These are phyloP conservation scores for Lomentospora prolificans DNA, from an alignment of 2,329 filamentous ascomycete species.

Conservation along the genomic window DNA sequence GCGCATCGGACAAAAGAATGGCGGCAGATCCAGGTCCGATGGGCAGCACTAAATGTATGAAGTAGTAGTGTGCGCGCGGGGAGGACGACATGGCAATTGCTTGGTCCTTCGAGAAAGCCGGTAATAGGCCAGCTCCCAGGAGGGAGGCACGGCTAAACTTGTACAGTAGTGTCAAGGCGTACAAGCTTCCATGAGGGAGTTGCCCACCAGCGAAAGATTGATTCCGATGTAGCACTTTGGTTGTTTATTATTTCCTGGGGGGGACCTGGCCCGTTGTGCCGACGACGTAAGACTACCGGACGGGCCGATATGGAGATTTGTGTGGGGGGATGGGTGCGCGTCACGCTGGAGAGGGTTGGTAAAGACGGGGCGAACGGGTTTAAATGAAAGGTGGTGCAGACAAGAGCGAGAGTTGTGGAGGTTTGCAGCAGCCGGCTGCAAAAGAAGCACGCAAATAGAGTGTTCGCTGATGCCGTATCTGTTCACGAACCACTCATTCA, in stretches of 20 bases:
- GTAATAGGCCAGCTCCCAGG: too few species aligned
- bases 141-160: not conserved
- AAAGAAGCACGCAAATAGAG: not conserved
- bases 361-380: not conserved
- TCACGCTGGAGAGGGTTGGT: not conserved
- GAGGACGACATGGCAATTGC: not conserved
- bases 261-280: constrained; percentile 1
- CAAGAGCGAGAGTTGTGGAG: not conserved
- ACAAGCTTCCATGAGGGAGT: not conserved
- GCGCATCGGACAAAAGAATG: not conserved
- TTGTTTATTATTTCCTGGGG: not conserved
- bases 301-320: constrained; percentile 8
- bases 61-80: not conserved
- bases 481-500: not conserved
- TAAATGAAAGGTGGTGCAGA: not conserved
- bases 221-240: not conserved
- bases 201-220: not conserved
- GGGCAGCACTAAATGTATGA: not conserved
- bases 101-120: not conserved
- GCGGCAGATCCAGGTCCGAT: not conserved
- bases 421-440: not conserved
- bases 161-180: not conserved
- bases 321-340: constrained; percentile 1
- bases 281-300: constrained; percentile 1
- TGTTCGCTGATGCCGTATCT: not conserved